Evolutionary conservation across 2,329 filamentous ascomycete species (phyloP), one percentile per base, ranked within the genome.

Genomic region (Emergomyces orientalis): DNA sequence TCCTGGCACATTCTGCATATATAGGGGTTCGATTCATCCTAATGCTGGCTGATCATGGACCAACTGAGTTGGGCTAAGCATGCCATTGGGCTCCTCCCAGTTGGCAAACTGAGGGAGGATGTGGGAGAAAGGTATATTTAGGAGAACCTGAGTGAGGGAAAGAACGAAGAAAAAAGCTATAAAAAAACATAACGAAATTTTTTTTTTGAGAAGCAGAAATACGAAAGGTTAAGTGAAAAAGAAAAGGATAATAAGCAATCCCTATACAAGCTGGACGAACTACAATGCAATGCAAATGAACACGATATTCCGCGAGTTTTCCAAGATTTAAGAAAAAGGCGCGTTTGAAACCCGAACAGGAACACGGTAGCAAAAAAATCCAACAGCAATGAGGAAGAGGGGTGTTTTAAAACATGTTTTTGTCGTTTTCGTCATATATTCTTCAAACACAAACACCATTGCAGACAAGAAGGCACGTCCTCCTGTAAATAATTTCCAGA

Each of bases 301-400:
- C 62, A 60, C 27, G 57, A 63, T 60, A 47, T 60, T 37, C 59
- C 45, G 27, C 56, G 39, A 45, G 56, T 47, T 59, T 59, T 49
- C 55, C 56, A 59, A 59, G 56, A 30, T 32, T 43, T 19, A 41
- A 56, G 41, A 41, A 43, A 41, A 41, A 57, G 9, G 34, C 34
- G 25, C n/a, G n/a, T 55, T 34, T 11, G 22, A 19, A 37, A 41
- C 19, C 13, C 49, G 49, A 57, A 55, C 37, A 41, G 54, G 51
- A 49, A 63, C 65, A 70, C 64, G 7, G 55, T 60, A 62, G 58
- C 37, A 61, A 65, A 59, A 54, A 32, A 54, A 19, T 25, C 64
- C 6, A 52, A 43, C 17, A 61, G 39, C 47, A 41, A 25, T 25
- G 49, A 19, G 14, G 39, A 45, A 45, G n/a, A 32, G 2, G 32